phyloP scores from a whole-genome alignment of 73 alveolate genomes.

The Tetrahymena elliotti region DNA sequence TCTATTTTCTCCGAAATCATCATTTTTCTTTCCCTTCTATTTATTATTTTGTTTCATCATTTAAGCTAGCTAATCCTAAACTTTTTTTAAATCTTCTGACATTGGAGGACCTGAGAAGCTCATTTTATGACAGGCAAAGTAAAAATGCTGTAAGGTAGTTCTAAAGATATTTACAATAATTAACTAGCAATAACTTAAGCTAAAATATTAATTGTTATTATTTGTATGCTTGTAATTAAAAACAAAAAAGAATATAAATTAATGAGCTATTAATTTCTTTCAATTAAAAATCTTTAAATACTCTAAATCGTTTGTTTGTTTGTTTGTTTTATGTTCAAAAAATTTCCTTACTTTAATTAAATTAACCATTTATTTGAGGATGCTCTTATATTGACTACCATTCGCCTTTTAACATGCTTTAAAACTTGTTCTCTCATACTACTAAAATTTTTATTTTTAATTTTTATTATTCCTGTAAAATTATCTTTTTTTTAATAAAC shows the following conservation, averaged over 20 bases:
- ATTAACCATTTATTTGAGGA: too few relatives aligned
- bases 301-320: neutral
- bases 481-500: neutral
- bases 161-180: too few relatives aligned
- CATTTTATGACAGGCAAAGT: neutral
- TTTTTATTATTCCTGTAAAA: neutral
- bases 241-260: neutral
- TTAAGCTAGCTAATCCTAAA: neutral
- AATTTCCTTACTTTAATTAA: too few relatives aligned
- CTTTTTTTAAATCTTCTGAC: neutral
- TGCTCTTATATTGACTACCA: neutral
- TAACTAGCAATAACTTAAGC: neutral
- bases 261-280: neutral
- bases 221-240: neutral
- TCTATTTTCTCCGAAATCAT: neutral
- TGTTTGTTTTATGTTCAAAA: neutral
- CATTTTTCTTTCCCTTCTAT: neutral
- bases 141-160: neutral
- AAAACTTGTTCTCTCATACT: neutral
- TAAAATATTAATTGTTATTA: too few relatives aligned
- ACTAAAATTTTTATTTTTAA: neutral
- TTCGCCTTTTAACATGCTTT: neutral
- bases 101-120: neutral
- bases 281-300: neutral
- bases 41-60: neutral